These are phyloP conservation scores for Gymnopilus junonius DNA, from an alignment of 768 basidiomycete species.

Conservation along the genomic window DNA sequence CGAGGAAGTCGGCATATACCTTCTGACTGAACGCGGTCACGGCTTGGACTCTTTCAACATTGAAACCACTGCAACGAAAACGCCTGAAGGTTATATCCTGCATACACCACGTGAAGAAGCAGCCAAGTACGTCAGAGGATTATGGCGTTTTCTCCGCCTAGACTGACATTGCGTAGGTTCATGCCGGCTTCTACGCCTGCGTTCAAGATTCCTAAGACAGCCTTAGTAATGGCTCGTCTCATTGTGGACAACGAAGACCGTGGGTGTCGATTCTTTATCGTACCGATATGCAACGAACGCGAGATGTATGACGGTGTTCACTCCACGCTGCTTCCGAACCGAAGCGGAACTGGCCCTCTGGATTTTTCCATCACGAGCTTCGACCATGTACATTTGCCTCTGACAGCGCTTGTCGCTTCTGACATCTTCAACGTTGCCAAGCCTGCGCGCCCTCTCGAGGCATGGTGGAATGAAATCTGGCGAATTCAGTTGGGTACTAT, in stretches of 20 bases:
- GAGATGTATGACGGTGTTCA: conserved; percentile 59
- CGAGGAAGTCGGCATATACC: conserved; percentile 56
- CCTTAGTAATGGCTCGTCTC: conserved; percentile 59
- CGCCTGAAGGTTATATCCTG: conserved; percentile 53
- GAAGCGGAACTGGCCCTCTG: conserved; percentile 56
- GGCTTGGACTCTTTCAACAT: conserved; percentile 65
- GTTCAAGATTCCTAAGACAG: conserved; percentile 58
- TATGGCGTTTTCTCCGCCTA: neutral
- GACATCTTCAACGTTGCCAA: conserved; percentile 43
- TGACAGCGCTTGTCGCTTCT: conserved; percentile 51
- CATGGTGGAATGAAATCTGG: conserved; percentile 63
- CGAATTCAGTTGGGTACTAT: conserved; percentile 58
- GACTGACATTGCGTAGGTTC: conserved; percentile 41
- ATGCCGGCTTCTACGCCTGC: conserved; percentile 62
- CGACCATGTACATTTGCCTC: conserved; percentile 54
- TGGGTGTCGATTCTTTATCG: conserved; percentile 57
- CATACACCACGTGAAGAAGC: conserved; percentile 62
- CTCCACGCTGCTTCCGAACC: conserved; percentile 53
- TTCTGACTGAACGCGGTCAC: conserved; percentile 60
- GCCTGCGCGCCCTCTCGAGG: conserved; percentile 45
- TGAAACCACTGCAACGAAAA: conserved; percentile 62
- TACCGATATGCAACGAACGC: conserved; percentile 54
- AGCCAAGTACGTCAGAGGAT: conserved; percentile 48
- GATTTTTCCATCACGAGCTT: conserved; percentile 63
- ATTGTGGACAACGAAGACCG: conserved; percentile 54